Evolutionary conservation across 441 rosid species (phyloP), one percentile per base, ranked within the genome.

Genomic region (Pelargonium citronellum): DNA sequence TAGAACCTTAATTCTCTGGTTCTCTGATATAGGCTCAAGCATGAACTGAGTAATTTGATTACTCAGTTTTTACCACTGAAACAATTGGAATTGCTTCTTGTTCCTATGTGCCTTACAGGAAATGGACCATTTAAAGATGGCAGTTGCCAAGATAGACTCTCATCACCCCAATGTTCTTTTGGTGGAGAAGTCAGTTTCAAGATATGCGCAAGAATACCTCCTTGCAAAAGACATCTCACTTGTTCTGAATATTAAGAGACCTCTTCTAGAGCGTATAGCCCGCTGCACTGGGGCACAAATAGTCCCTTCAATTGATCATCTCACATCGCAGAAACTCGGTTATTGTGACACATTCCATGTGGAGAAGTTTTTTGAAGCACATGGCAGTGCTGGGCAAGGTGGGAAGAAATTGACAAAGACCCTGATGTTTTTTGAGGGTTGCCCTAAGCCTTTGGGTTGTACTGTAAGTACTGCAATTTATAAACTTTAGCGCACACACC

Each of bases 41-140:
- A 47, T 20, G n/a, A 46, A 13, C 67, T 64, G 27, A 65, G 60
- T 61, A 67, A 46, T 68, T 67, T 71, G 64, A 67, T 61, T 66
- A 22, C 20, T 30, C 24, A 68, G 8, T 51, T 46, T 24, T 44
- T 47, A 19, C 60, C 60, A 16, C 17, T 53, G 46, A 66, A 71
- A 65, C 72, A 44, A 74, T 46, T 64, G n/a, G 44, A 34, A 79
- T 66, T 80, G 46, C 68, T 62, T 78, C 65, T 67, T 77, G 8
- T 17, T 15, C 61, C 19, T 16, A 55, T 16, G 19, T 55, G 24
- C 24, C 61, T 55, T 55, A 63, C 79, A 95, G 98, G 99, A 95
- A 91, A 91, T 89, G 85, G 97, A 95, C 82, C 96, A 92, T 85
- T 71, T 95, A 75, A 95, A 87, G 87, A 92, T 95, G 98, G 97